Evolutionary conservation across 2,329 filamentous ascomycete genomes (phyloP).

Genomic region (Bipolaris gigantea): DNA sequence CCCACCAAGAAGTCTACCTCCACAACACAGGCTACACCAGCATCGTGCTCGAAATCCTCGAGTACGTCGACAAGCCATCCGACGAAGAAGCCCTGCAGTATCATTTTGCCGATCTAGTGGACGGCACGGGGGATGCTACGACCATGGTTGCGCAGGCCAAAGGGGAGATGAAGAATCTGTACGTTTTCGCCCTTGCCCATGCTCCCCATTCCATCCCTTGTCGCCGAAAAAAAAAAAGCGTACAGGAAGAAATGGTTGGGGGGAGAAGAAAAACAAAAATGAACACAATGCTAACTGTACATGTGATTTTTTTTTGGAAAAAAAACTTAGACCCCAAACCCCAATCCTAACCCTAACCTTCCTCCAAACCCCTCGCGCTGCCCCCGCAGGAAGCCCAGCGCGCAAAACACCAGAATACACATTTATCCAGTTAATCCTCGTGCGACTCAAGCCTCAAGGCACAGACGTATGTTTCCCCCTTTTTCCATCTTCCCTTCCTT

Average conservation of each 20-base stretch:
- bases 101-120: conserved; percentile 54
- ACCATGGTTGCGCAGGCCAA: conserved; percentile 41
- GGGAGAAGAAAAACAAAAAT: conserved; percentile 1
- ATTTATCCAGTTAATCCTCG: conserved; percentile 73
- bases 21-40: conserved; percentile 80
- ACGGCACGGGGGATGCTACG: conserved; percentile 40
- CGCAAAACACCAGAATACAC: conserved; percentile 59
- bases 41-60: conserved; percentile 87
- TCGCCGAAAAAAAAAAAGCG: too few relatives aligned
- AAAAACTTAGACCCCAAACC: conserved; percentile 39
- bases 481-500: too few relatives aligned
- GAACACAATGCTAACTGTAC: too few relatives aligned
- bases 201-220: too few relatives aligned
- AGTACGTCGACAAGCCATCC: conserved; percentile 70
- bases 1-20: conserved; percentile 92
- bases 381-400: conserved; percentile 20
- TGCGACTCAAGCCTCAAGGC: conserved; percentile 72
- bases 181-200: too few relatives aligned
- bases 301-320: too few relatives aligned
- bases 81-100: conserved; percentile 66
- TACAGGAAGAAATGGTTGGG: background rate
- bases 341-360: conserved; percentile 72
- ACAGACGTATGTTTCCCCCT: conserved; percentile 59
- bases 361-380: conserved; percentile 51
- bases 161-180: conserved; percentile 44